phyloP scores from a whole-genome alignment of 176 grass and related monocot genomes.

The Triticum turgidum region DNA sequence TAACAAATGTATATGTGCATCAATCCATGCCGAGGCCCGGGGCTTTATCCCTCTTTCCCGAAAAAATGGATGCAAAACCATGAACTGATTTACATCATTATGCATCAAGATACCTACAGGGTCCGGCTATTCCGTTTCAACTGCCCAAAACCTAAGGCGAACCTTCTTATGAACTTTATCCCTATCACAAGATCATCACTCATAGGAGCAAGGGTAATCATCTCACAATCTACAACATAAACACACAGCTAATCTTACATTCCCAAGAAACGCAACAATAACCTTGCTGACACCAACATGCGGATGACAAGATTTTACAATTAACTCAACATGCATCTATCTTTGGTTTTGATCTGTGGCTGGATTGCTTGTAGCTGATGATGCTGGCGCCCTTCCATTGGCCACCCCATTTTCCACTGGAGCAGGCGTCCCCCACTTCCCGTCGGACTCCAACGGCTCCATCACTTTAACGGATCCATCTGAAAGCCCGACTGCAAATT shows the following conservation, averaged over 20 bases:
- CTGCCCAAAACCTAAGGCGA: slow-evolving; percentile 25
- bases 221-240: slow-evolving; percentile 16
- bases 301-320: slow-evolving; percentile 52
- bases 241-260: slow-evolving; percentile 31
- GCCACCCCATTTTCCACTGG: slow-evolving; percentile 55
- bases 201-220: slow-evolving; percentile 16
- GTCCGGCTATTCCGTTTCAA: slow-evolving; percentile 27
- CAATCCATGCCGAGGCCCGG: neutral
- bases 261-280: slow-evolving; percentile 34
- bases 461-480: slow-evolving; percentile 88
- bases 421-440: slow-evolving; percentile 69
- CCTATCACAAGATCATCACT: slow-evolving; percentile 29
- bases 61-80: slow-evolving; percentile 6
- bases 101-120: slow-evolving; percentile 18
- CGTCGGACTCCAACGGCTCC: slow-evolving; percentile 74
- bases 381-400: slow-evolving; percentile 53
- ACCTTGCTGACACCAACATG: slow-evolving; percentile 42
- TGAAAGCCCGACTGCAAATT: slow-evolving; percentile 84
- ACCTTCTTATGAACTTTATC: slow-evolving; percentile 31
- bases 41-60: neutral
- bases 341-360: slow-evolving; percentile 70
- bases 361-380: slow-evolving; percentile 56
- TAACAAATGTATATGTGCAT: too few relatives aligned
- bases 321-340: slow-evolving; percentile 38
- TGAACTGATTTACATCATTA: slow-evolving; percentile 34